phyloP scores from a whole-genome alignment of 208 protist genomes.

The Leishmania braziliensis region DNA sequence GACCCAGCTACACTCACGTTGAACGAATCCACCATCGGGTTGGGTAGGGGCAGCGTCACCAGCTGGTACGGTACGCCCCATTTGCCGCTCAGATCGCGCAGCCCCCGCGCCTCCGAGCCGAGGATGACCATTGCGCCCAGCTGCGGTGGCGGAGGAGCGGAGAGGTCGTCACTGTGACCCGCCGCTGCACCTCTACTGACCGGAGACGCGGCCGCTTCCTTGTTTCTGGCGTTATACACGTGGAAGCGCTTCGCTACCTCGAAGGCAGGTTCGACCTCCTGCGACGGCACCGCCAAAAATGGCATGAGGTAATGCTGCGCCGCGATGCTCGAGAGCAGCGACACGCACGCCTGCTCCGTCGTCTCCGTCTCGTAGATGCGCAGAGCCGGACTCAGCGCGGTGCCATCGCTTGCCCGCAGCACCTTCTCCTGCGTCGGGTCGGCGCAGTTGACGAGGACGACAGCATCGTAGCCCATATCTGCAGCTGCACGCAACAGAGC shows the following conservation, averaged over 20 bases:
- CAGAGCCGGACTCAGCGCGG: constrained; percentile 54
- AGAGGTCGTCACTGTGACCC: background rate
- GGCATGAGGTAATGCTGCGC: constrained; percentile 66
- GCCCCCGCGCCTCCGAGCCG: constrained; percentile 75
- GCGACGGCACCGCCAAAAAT: constrained; percentile 75
- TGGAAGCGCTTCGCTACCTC: constrained; percentile 71
- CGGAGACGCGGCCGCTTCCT: background rate
- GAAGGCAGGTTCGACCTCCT: constrained; percentile 69
- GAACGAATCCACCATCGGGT: constrained; percentile 69
- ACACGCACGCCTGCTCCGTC: constrained; percentile 38
- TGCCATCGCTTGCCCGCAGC: constrained; percentile 81
- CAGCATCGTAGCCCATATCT: constrained; percentile 74
- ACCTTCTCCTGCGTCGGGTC: constrained; percentile 85
- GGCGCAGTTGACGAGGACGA: constrained; percentile 72
- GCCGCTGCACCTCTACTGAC: background rate
- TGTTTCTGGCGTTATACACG: constrained; percentile 33
- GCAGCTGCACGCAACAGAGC: constrained; percentile 71
- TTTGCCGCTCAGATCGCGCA: constrained; percentile 45
- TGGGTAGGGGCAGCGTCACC: constrained; percentile 72
- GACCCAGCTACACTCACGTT: constrained; percentile 86
- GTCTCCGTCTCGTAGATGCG: constrained; percentile 26
- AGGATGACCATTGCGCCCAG: constrained; percentile 77
- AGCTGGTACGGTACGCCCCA: constrained; percentile 67
- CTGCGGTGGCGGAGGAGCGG: constrained; percentile 11
- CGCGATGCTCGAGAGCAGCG: constrained; percentile 64